Conservation (phyloP, 2,329 filamentous ascomycete species). For the Cordyceps cateniannulata region DNA sequence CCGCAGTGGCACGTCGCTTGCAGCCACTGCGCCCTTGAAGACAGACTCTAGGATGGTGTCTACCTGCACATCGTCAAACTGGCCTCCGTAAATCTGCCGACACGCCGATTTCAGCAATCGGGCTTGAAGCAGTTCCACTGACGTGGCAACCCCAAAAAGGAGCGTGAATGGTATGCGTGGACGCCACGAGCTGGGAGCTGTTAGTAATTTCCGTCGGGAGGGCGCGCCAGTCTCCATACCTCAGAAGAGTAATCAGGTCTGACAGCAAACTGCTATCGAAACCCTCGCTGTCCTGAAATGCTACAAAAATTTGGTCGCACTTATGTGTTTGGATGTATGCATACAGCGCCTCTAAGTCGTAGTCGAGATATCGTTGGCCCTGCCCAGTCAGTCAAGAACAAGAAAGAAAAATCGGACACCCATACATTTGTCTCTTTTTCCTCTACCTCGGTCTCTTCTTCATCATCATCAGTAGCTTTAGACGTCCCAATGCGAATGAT, state of each 20-base stretch:
- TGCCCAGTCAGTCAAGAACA: constrained; percentile 22
- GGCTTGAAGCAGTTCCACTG: constrained; percentile 71
- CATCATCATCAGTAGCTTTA: constrained; percentile 42
- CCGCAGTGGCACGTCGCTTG: constrained; percentile 48
- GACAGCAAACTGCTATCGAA: constrained; percentile 69
- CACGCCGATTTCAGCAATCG: constrained; percentile 64
- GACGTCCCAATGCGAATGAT: constrained; percentile 62
- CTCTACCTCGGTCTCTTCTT: constrained; percentile 50
- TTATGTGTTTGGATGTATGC: constrained; percentile 48
- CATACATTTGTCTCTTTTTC: constrained; percentile 41
- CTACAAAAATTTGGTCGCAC: constrained; percentile 58
- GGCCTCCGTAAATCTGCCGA: constrained; percentile 59
- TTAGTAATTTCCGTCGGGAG: constrained; percentile 23
- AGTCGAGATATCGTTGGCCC: constrained; percentile 64
- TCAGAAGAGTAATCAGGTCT: constrained; percentile 62
- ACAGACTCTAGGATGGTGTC: constrained; percentile 66
- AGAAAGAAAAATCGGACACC: neutral
- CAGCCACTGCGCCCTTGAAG: constrained; percentile 59
- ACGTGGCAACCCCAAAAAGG: constrained; percentile 75
- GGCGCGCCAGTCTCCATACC: constrained; percentile 38
- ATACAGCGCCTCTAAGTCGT: constrained; percentile 68
- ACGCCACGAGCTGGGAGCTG: constrained; percentile 50
- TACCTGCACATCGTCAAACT: constrained; percentile 73
- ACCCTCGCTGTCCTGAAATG: constrained; percentile 76
- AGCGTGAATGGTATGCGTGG: constrained; percentile 71